These are phyloP conservation scores for Geotrichum fermentans DNA, from an alignment of 1,139 yeast genomes.

Conservation along the genomic window DNA sequence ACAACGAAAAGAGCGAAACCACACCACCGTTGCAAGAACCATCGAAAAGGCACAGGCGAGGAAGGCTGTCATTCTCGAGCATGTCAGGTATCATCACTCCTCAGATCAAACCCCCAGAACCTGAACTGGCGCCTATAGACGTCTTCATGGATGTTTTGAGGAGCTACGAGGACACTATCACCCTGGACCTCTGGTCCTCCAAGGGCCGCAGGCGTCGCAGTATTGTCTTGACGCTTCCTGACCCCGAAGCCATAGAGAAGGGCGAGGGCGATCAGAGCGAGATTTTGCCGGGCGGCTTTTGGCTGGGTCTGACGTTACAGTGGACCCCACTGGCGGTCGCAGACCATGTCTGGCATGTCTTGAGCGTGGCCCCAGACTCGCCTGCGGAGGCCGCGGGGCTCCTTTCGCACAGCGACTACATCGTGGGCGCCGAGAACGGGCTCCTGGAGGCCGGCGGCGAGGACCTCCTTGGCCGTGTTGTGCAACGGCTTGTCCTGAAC, in stretches of 20 bases:
- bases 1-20: not conserved
- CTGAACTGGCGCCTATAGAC: conserved; percentile 29
- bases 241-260: not conserved
- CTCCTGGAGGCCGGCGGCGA: conserved; percentile 83
- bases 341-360: conserved; percentile 83
- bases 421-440: conserved; percentile 85
- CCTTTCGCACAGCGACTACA: conserved; percentile 80
- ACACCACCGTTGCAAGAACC: conserved; percentile 9
- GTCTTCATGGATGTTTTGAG: conserved; percentile 30
- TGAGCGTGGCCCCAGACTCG: conserved; percentile 67
- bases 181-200: conserved; percentile 77
- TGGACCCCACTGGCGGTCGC: conserved; percentile 73
- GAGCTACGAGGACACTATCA: conserved; percentile 36
- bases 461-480: conserved; percentile 63
- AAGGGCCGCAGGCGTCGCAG: conserved; percentile 72
- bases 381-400: conserved; percentile 86
- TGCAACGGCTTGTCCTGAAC: conserved; percentile 35
- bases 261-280: not conserved
- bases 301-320: conserved; percentile 64
- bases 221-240: conserved; percentile 43
- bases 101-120: conserved; percentile 26
- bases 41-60: not conserved
- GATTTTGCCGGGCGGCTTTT: conserved; percentile 26
- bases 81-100: conserved; percentile 21
- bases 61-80: conserved; percentile 15